Base-by-base conservation (phyloP, 768 basidiomycete genomes). In the Tremella fuciformis region DNA sequence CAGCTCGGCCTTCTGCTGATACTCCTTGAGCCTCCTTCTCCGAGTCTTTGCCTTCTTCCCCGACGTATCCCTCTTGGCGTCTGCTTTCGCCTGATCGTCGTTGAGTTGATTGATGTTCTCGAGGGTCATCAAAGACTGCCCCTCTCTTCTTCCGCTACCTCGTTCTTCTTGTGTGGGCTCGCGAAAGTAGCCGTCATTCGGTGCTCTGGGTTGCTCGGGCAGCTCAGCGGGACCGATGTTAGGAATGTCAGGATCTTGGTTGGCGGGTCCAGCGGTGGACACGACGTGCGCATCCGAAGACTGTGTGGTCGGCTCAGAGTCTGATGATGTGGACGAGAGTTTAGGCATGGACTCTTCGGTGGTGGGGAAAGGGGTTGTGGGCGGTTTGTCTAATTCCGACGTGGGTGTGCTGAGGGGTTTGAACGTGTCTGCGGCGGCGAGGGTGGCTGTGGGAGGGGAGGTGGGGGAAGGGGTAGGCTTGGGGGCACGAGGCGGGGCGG, bases 241-340 rank as follows among this genome's bases (percentile, higher is more conserved):
- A 0, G 69, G 69, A 15, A 70, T 70, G n/a, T 50, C 53, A 9
- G 69, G 69, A 53, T 70, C 69, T 50, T 70, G 69, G 34, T 70
- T 70, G 4, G 62, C 55, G 1, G 64, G 55, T 13, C 68, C 68
- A 25, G 68, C 42, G 16, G 48, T 25, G 8, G 68, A 66, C 7
- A 42, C 22, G 18, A 37, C 19, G 41, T 13, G 18, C 21, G 29
- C 6, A 4, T 34, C 29, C 6, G 29, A 34, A 34, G 29, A 34
- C 29, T 4, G 29, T 34, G 29, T 34, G 29, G 11, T 34, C 6
- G 29, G 6, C 4, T 34, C 29, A 4, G 29, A 34, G 29, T 34
- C 29, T 34, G 29, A 34, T 34, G 29, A 34, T 4, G 29, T 34
- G 29, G 29, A 34, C 11, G 29, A 34, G 29, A 34, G 29, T 11